phyloP scores from a whole-genome alignment of 768 basidiomycete species.

The Boletus eberwhitei region DNA sequence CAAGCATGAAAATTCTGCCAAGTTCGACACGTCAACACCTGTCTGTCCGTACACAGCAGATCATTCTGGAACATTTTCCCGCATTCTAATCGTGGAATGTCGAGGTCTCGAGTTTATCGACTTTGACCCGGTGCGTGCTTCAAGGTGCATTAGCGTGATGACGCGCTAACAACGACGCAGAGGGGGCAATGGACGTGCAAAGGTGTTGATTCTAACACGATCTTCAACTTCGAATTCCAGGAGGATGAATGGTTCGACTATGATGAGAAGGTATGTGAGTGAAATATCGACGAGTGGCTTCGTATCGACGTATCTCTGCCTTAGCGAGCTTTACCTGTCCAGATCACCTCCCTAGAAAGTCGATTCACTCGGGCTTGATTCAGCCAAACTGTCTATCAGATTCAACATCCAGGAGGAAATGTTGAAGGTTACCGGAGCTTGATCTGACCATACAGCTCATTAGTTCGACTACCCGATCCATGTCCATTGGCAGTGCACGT shows the following conservation, averaged over 20 bases:
- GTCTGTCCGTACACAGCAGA: conserved; percentile 58
- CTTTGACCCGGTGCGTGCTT: conserved; percentile 66
- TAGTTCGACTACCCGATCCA: background rate
- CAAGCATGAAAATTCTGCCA: conserved; percentile 80
- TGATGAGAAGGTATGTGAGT: conserved; percentile 71
- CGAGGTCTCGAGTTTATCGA: conserved; percentile 79
- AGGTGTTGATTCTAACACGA: conserved; percentile 52
- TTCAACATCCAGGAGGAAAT: too few relatives aligned
- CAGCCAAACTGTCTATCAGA: too few relatives aligned
- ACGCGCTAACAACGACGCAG: conserved; percentile 35
- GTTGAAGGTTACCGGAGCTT: background rate
- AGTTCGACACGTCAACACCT: conserved; percentile 56
- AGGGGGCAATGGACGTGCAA: conserved; percentile 70
- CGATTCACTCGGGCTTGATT: conserved; percentile 62
- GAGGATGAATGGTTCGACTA: conserved; percentile 77
- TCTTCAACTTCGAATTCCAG: conserved; percentile 61
- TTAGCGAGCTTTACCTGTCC: conserved; percentile 62
- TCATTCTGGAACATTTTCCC: conserved; percentile 55
- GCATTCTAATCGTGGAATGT: conserved; percentile 75
- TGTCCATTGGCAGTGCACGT: background rate
- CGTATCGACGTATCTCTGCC: background rate
- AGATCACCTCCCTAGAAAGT: conserved; percentile 64
- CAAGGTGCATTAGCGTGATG: background rate
- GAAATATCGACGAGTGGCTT: background rate
- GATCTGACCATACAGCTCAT: background rate